Percentiles rank a stretch among this genome's conserved stretches.
These are phyloP conservation scores for Daedalea quercina DNA, from an alignment of 768 basidiomycete genomes.

Conservation along the genomic window DNA sequence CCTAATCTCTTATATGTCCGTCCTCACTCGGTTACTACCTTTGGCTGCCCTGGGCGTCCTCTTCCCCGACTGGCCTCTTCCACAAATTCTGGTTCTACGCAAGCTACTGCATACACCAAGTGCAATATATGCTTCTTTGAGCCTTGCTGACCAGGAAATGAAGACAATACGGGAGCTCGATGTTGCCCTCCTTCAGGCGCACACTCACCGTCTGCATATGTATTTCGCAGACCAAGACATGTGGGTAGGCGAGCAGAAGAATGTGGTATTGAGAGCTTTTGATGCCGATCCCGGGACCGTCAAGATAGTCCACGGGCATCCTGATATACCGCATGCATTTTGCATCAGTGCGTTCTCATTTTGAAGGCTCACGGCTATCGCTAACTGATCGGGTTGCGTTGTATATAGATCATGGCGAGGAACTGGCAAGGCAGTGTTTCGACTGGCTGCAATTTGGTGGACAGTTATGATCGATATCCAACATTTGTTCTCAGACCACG, in stretches of 20 bases:
- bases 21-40: slow-evolving; percentile 31
- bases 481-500: not conserved
- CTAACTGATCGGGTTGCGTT: not conserved
- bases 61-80: slow-evolving; percentile 44
- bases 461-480: slow-evolving; percentile 1
- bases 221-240: slow-evolving; percentile 59
- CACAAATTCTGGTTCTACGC: slow-evolving; percentile 39
- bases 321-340: slow-evolving; percentile 62
- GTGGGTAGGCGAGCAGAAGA: slow-evolving; percentile 61
- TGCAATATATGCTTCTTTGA: slow-evolving; percentile 45
- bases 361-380: not conserved
- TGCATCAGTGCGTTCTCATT: slow-evolving; percentile 51
- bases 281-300: slow-evolving; percentile 25
- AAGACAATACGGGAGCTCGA: slow-evolving; percentile 48
- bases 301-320: slow-evolving; percentile 37
- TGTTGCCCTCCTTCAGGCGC: slow-evolving; percentile 30
- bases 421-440: slow-evolving; percentile 42
- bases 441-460: slow-evolving; percentile 30
- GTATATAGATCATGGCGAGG: slow-evolving; percentile 45
- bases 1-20: slow-evolving; percentile 38
- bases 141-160: slow-evolving; percentile 71
- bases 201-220: slow-evolving; percentile 36
- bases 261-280: slow-evolving; percentile 35
- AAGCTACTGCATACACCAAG: slow-evolving; percentile 44
- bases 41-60: slow-evolving; percentile 35